phyloP scores from a whole-genome alignment of 2,329 filamentous ascomycete genomes.

The Penicillium digitatum region DNA sequence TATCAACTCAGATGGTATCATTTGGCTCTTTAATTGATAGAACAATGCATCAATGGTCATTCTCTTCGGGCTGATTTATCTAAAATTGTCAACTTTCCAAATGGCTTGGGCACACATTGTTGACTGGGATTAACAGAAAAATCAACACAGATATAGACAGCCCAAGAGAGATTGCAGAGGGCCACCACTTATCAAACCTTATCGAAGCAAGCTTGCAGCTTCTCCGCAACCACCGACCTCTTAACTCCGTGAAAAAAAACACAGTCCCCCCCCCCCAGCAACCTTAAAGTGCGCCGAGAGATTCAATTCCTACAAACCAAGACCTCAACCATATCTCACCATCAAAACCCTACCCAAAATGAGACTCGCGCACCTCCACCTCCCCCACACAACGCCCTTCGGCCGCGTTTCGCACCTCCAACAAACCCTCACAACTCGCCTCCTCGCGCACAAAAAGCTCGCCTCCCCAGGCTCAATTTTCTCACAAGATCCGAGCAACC shows the following conservation, averaged over 20 bases:
- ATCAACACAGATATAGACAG: not conserved
- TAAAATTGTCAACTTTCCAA: not conserved
- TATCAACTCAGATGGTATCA: not conserved
- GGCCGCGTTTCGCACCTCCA: slow-evolving; percentile 54
- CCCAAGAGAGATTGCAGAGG: not conserved
- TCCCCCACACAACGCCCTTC: slow-evolving; percentile 55
- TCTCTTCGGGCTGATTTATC: not conserved
- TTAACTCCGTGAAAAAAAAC: slow-evolving; percentile 23
- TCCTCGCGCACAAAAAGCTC: slow-evolving; percentile 59
- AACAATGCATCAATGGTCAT: not conserved
- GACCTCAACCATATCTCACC: too few species aligned
- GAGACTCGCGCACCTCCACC: slow-evolving; percentile 59
- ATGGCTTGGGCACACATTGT: too few species aligned
- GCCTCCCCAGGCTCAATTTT: slow-evolving; percentile 23
- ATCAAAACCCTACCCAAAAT: slow-evolving; percentile 31
- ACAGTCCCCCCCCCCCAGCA: not conserved
- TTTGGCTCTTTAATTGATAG: not conserved
- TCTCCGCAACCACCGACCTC: slow-evolving; percentile 24
- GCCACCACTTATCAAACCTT: slow-evolving; percentile 10
- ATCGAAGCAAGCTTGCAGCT: slow-evolving; percentile 19
- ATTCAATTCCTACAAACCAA: not conserved
- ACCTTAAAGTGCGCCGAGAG: not conserved
- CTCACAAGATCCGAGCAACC: slow-evolving; percentile 21
- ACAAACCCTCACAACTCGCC: slow-evolving; percentile 51
- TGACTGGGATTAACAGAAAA: not conserved